Percentiles rank a stretch among this genome's conserved stretches.
Conservation (phyloP, 2,329 filamentous ascomycete species). For the Aspergillus ochraceus region DNA sequence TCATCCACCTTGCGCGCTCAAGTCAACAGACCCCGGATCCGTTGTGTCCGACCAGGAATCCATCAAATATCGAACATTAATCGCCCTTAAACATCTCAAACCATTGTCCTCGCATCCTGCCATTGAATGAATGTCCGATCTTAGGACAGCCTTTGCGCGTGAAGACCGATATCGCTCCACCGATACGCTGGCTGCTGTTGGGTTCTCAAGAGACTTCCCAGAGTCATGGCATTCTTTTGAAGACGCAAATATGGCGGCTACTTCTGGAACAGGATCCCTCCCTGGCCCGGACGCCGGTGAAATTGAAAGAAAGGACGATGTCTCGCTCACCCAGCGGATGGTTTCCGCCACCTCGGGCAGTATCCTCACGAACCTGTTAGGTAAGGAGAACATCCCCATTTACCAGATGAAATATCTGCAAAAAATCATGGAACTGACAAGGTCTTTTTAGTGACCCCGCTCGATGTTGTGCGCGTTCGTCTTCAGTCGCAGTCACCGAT, state of each 20-base stretch:
- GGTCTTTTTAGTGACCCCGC: slow-evolving; percentile 71
- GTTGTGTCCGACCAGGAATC: background rate
- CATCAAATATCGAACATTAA: background rate
- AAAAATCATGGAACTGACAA: background rate
- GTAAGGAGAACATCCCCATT: slow-evolving; percentile 53
- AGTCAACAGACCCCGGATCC: background rate
- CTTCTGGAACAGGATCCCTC: slow-evolving; percentile 25
- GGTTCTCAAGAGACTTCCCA: slow-evolving; percentile 7
- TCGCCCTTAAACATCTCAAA: background rate
- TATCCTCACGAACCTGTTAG: slow-evolving; percentile 81
- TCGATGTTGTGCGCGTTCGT: slow-evolving; percentile 94
- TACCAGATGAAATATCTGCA: background rate
- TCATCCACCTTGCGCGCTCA: background rate
- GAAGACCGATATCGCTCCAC: slow-evolving; percentile 25
- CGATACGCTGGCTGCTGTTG: slow-evolving; percentile 11
- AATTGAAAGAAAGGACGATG: slow-evolving; percentile 46
- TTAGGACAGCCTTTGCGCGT: slow-evolving; percentile 21
- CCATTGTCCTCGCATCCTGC: background rate
- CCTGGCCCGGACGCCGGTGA: slow-evolving; percentile 20
- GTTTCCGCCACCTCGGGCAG: slow-evolving; percentile 88
- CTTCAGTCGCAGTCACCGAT: slow-evolving; percentile 75
- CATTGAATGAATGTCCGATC: slow-evolving; percentile 28
- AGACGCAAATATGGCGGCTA: slow-evolving; percentile 36
- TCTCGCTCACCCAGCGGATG: slow-evolving; percentile 89
- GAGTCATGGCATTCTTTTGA: slow-evolving; percentile 34